These are phyloP conservation scores for Solanum aculeatissimum DNA, from an alignment of 305 asterid species.

Conservation along the genomic window DNA sequence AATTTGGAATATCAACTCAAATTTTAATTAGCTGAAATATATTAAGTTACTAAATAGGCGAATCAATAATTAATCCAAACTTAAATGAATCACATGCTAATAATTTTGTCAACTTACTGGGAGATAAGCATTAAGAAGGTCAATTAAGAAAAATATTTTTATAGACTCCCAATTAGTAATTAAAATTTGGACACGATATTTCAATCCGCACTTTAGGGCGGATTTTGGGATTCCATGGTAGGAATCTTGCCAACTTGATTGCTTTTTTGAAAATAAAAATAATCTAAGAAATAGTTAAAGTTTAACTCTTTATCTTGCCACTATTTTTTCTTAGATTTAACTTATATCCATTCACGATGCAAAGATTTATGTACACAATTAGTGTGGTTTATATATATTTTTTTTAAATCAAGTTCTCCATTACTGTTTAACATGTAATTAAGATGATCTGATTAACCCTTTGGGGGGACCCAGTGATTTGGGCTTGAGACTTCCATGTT, in stretches of 20 bases:
- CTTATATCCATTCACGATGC: not conserved
- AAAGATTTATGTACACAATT: too few species aligned
- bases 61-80: not conserved
- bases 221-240: constrained; percentile 21
- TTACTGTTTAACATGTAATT: too few species aligned
- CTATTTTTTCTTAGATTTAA: not conserved
- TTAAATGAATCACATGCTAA: not conserved
- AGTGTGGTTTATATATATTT: too few species aligned
- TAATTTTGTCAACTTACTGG: not conserved
- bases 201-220: constrained; percentile 17
- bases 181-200: not conserved
- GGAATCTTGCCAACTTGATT: constrained; percentile 13
- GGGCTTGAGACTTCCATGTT: too few species aligned
- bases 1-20: too few species aligned
- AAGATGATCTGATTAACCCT: too few species aligned
- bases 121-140: constrained; percentile 7
- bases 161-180: constrained; percentile 8
- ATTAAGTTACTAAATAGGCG: not conserved
- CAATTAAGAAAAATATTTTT: not conserved
- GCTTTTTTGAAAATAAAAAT: not conserved
- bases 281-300: too few species aligned
- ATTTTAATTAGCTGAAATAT: not conserved
- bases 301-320: too few species aligned
- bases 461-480: too few species aligned
- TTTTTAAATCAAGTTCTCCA: too few species aligned